These are phyloP conservation scores for Leccinum arenicola DNA, from an alignment of 768 basidiomycete genomes.

Conservation along the genomic window DNA sequence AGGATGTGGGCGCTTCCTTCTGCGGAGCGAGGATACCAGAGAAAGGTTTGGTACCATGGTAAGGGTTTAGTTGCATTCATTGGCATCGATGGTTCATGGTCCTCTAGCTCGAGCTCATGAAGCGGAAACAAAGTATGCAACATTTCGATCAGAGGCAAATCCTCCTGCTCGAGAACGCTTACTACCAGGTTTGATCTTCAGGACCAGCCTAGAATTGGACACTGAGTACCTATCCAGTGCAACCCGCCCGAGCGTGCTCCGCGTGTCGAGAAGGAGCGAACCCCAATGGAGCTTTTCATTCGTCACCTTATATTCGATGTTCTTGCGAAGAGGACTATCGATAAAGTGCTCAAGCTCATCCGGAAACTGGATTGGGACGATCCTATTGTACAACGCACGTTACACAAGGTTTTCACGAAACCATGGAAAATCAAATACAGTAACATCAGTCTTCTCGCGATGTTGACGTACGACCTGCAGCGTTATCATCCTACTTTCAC, in stretches of 20 bases:
- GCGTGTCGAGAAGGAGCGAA: slow-evolving; percentile 78
- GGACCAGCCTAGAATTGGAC: slow-evolving; percentile 1
- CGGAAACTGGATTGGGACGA: slow-evolving; percentile 98
- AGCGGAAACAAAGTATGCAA: slow-evolving; percentile 88
- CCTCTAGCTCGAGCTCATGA: slow-evolving; percentile 84
- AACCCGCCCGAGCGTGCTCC: slow-evolving; percentile 95
- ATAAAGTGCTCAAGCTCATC: slow-evolving; percentile 90
- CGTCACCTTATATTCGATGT: slow-evolving; percentile 95
- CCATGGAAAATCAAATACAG: slow-evolving; percentile 97
- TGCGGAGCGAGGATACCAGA: slow-evolving; percentile 83
- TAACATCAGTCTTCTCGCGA: slow-evolving; percentile 86
- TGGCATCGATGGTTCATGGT: slow-evolving; percentile 9
- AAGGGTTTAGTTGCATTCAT: slow-evolving; percentile 9
- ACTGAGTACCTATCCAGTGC: slow-evolving; percentile 53
- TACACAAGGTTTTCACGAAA: slow-evolving; percentile 93
- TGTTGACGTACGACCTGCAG: slow-evolving; percentile 93
- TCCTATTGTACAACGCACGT: slow-evolving; percentile 48
- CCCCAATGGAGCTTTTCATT: slow-evolving; percentile 89
- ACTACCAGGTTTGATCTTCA: slow-evolving; percentile 72
- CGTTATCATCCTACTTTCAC: slow-evolving; percentile 89
- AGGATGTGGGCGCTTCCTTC: slow-evolving; percentile 88
- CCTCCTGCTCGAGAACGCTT: slow-evolving; percentile 93
- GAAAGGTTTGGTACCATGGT: slow-evolving; percentile 91
- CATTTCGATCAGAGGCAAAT: slow-evolving; percentile 91
- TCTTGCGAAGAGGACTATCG: slow-evolving; percentile 88